Evolutionary conservation across 2,329 filamentous ascomycete genomes (phyloP).

Genomic region (Ophioceras dolichostomum): DNA sequence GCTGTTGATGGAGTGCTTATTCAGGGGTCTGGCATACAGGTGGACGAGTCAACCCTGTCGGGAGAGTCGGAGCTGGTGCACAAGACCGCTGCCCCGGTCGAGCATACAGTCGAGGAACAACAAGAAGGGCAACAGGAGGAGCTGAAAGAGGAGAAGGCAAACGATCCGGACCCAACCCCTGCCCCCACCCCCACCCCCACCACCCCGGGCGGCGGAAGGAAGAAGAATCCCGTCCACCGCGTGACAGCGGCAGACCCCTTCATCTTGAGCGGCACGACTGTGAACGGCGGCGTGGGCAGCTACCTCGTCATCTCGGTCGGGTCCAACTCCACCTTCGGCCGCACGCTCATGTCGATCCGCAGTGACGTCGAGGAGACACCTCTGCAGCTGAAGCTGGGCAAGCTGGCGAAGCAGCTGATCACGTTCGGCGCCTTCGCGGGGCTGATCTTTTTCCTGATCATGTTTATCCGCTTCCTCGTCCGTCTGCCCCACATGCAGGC

Average conservation of each 20-base stretch:
- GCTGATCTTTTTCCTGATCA: conserved; percentile 61
- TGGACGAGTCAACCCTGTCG: conserved; percentile 58
- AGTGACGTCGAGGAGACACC: conserved; percentile 39
- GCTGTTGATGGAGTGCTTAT: conserved; percentile 57
- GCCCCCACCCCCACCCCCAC: too few relatives aligned
- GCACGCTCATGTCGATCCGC: conserved; percentile 42
- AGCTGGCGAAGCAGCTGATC: conserved; percentile 28
- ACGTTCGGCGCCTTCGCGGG: conserved; percentile 51
- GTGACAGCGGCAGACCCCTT: conserved; percentile 43
- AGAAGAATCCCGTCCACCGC: conserved; percentile 30
- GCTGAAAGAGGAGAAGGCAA: conserved; percentile 29
- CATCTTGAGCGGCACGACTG: conserved; percentile 43
- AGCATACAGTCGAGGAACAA: too few relatives aligned
- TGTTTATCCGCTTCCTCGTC: conserved; percentile 67
- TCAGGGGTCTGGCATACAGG: conserved; percentile 50
- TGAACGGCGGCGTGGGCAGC: conserved; percentile 39
- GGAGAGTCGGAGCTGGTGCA: conserved; percentile 59
- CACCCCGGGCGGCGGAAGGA: too few relatives aligned
- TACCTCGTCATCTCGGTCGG: conserved; percentile 45
- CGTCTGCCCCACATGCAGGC: conserved; percentile 39
- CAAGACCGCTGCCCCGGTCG: conserved; percentile 35
- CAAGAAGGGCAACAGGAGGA: too few relatives aligned
- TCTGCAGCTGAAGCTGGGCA: conserved; percentile 39
- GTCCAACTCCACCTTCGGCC: conserved; percentile 39
- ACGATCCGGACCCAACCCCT: background rate